Evolutionary conservation across 2,329 filamentous ascomycete genomes (phyloP), one percentile per base, ranked within the genome.

Genomic region (Stagonosporopsis cucurbitacearum): DNA sequence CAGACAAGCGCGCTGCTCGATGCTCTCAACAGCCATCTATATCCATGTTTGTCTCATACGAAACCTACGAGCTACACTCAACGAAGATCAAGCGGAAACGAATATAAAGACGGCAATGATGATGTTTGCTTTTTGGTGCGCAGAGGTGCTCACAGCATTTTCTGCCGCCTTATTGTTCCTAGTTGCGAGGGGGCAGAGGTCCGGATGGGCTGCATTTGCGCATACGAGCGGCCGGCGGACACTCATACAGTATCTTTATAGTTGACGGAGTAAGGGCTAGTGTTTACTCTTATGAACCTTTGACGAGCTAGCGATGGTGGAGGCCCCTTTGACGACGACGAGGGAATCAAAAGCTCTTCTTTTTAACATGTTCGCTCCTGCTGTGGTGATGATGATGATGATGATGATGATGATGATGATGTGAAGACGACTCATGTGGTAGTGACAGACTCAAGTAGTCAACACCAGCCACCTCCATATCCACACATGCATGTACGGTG

Each of bases 291-390:
- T 37, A 54, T 44, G 58, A 54, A 41, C 41, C 25, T 50, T 37
- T 58, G 54, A 59, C 58, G 57, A 65, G 47, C 59, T 64, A 60
- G 57, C 58, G 57, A 66, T 54, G 66, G 64, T 52, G 32, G 44
- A 48, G 57, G 63, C 53, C 56, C 59, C 68, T 62, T 65, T 70
- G 68, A 72, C 56, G 66, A 70, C 69, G 69, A 72, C 68, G 70
- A 74, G 70, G 64, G 66, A 75, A 74, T 73, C 64, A 75, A 75
- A 75, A 75, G 72, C 71, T 73, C 64, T 71, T 69, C 51, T 68
- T 68, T 68, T 62, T n/a, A n/a, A 62, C 20, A 45, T 32, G 35
- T 30, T 26, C 6, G 6, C 26, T 20, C 20, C 3, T 36, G 40
- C 17, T 25, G 36, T 42, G 17, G 11, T 26, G 25, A 6, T 46